These are phyloP conservation scores for Candida bentonensis DNA, from an alignment of 805 yeast species.

Conservation along the genomic window DNA sequence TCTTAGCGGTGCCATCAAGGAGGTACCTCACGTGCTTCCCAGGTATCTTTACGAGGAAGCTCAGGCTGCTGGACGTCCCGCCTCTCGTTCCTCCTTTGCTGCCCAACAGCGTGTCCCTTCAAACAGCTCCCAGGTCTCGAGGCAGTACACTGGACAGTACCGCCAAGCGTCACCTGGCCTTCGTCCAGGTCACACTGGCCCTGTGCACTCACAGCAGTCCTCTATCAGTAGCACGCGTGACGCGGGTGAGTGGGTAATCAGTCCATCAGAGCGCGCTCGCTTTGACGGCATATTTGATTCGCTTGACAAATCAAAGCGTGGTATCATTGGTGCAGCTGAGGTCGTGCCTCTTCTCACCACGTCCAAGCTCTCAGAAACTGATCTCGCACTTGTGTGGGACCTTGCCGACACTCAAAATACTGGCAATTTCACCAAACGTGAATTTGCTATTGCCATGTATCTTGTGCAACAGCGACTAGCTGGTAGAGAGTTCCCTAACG, in stretches of 20 bases:
- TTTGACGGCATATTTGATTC: constrained; percentile 69
- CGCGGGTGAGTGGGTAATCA: constrained; percentile 47
- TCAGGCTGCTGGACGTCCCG: constrained; percentile 21
- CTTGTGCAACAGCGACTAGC: constrained; percentile 72
- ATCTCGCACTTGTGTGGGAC: constrained; percentile 88
- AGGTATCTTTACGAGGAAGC: constrained; percentile 19
- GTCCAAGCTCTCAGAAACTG: constrained; percentile 73
- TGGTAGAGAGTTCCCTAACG: constrained; percentile 66
- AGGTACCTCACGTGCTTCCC: constrained; percentile 40
- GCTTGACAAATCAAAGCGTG: constrained; percentile 51
- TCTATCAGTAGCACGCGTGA: constrained; percentile 2
- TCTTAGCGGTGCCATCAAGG: constrained; percentile 47
- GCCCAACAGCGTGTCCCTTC: constrained; percentile 6
- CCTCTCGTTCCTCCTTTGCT: constrained; percentile 10
- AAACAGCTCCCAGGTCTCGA: constrained; percentile 4
- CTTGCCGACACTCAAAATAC: constrained; percentile 78
- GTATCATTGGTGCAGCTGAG: constrained; percentile 57
- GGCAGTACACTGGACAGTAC: constrained; percentile 13
- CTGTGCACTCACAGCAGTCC: background rate
- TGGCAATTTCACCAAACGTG: constrained; percentile 66
- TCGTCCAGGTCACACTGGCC: background rate
- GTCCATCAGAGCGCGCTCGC: constrained; percentile 57
- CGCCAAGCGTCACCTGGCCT: constrained; percentile 2
- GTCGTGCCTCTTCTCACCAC: constrained; percentile 83
- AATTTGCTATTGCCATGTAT: constrained; percentile 88